Evolutionary conservation across 2,329 filamentous ascomycete genomes (phyloP).

Genomic region (Talaromyces verruculosus): DNA sequence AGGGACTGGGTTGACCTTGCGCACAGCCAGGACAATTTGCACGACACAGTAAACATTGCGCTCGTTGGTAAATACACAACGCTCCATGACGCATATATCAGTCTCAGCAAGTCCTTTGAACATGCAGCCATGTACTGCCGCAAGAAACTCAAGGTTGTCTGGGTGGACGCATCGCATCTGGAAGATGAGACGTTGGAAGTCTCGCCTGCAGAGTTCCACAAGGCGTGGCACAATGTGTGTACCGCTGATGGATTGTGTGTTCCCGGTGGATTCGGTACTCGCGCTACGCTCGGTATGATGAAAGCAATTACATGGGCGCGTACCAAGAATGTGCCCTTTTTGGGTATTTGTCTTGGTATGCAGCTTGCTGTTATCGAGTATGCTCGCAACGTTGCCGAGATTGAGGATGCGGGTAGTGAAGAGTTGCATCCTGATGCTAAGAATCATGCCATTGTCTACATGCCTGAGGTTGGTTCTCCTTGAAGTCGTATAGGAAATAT

Average conservation of each 20-base stretch:
- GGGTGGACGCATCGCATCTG: conserved; percentile 82
- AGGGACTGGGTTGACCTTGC: conserved; percentile 73
- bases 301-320: conserved; percentile 82
- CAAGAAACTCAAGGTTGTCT: conserved; percentile 75
- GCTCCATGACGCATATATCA: conserved; percentile 82
- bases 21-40: conserved; percentile 62
- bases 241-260: conserved; percentile 54
- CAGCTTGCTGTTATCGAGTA: conserved; percentile 91
- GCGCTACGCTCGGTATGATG: conserved; percentile 90
- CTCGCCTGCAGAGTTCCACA: conserved; percentile 67
- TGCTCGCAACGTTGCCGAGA: conserved; percentile 54
- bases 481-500: not conserved
- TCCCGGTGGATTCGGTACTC: conserved; percentile 75
- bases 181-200: conserved; percentile 63
- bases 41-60: conserved; percentile 66
- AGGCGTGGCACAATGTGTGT: conserved; percentile 53
- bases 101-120: conserved; percentile 81
- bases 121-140: conserved; percentile 86
- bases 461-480: conserved; percentile 65
- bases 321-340: conserved; percentile 74
- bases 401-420: conserved; percentile 14
- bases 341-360: conserved; percentile 90
- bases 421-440: conserved; percentile 12
- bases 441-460: conserved; percentile 77
- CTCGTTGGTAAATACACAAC: conserved; percentile 91